Conservation (phyloP, 2,329 filamentous ascomycete genomes). For the Pseudogymnoascus sp. region DNA sequence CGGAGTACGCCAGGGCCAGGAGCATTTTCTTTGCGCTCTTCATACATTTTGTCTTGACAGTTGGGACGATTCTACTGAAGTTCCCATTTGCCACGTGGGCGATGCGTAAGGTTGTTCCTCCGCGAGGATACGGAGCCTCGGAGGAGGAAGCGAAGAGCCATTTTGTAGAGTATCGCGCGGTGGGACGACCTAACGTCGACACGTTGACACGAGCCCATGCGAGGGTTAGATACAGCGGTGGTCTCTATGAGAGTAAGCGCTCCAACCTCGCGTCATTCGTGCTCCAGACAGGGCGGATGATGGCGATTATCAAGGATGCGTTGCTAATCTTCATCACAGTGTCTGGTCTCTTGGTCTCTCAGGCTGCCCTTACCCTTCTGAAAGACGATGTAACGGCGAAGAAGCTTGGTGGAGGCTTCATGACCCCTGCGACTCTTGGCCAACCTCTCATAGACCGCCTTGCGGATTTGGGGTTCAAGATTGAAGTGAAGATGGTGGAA, state of each 20-base stretch:
- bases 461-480: conserved; percentile 52
- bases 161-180: conserved; percentile 54
- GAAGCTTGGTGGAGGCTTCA: conserved; percentile 56
- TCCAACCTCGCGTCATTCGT: background rate
- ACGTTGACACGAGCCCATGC: conserved; percentile 41
- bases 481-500: conserved; percentile 45
- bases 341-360: conserved; percentile 55
- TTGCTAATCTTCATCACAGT: conserved; percentile 36
- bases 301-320: background rate
- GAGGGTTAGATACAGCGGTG: conserved; percentile 50
- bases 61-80: conserved; percentile 35
- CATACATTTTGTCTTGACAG: conserved; percentile 42
- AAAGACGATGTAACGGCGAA: conserved; percentile 44
- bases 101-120: conserved; percentile 37
- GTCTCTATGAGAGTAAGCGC: conserved; percentile 56
- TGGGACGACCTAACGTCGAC: conserved; percentile 52
- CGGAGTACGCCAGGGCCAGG: conserved; percentile 45
- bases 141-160: conserved; percentile 50
- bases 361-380: conserved; percentile 59
- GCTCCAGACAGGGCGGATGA: background rate
- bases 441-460: conserved; percentile 59
- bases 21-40: conserved; percentile 44
- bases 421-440: conserved; percentile 66
- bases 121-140: conserved; percentile 49
- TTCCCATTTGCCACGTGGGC: conserved; percentile 35